Percentiles rank a stretch among this genome's conserved stretches.
phyloP scores from a whole-genome alignment of 306 rosid species.

The Ziziphus jujuba region DNA sequence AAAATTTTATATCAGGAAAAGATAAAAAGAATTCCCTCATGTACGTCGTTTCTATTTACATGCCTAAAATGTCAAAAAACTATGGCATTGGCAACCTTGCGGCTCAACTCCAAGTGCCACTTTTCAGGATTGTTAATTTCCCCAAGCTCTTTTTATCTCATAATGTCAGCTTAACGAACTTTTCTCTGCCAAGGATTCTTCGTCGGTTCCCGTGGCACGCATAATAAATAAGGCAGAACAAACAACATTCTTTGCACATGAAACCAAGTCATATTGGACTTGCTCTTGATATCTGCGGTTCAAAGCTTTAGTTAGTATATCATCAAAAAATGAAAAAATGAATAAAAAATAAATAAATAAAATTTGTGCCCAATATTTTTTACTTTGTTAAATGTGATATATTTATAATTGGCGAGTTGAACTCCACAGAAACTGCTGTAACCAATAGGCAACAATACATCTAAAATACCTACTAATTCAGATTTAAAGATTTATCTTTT shows the following conservation, averaged over 20 bases:
- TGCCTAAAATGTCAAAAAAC: conserved; percentile 33
- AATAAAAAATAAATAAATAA: too few species aligned
- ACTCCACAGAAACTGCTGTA: too few species aligned
- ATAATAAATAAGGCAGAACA: conserved; percentile 24
- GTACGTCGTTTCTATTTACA: conserved; percentile 55
- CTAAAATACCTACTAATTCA: neutral
- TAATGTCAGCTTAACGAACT: conserved; percentile 21
- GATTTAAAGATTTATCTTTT: neutral
- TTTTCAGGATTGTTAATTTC: conserved; percentile 30
- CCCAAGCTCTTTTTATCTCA: conserved; percentile 23
- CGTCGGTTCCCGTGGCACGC: conserved; percentile 27
- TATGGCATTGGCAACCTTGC: conserved; percentile 32
- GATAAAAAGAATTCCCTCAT: conserved; percentile 16
- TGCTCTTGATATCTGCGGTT: conserved; percentile 67
- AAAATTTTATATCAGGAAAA: too few species aligned
- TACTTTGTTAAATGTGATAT: too few species aligned
- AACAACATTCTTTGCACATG: conserved; percentile 31
- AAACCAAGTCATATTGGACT: conserved; percentile 56
- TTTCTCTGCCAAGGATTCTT: conserved; percentile 19
- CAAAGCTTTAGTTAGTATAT: neutral
- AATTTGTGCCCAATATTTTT: too few species aligned
- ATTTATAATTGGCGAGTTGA: too few species aligned
- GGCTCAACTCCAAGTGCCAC: conserved; percentile 33
- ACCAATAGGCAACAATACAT: too few species aligned
- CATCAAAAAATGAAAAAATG: too few species aligned